Percentiles rank a stretch among this genome's conserved stretches.
These are phyloP conservation scores for Dioszegia aurantiaca DNA, from an alignment of 768 basidiomycete species.

Conservation along the genomic window DNA sequence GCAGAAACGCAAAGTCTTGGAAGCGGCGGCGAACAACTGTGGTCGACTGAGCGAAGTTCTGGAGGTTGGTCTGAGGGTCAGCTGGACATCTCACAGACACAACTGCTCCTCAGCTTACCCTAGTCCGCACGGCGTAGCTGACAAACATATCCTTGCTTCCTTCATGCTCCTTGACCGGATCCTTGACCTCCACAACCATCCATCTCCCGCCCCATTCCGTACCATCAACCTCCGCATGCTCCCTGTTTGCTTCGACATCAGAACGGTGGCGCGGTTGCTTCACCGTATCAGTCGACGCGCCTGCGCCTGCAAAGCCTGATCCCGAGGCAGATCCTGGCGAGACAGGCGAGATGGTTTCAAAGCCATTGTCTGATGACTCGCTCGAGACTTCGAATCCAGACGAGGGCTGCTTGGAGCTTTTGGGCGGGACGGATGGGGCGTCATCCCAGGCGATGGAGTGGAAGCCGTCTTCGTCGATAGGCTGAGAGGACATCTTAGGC, in stretches of 20 bases:
- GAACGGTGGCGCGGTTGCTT: conserved; percentile 5
- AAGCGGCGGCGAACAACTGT: conserved; percentile 72
- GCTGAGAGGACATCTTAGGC: conserved; percentile 23
- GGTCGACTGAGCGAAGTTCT: conserved; percentile 66
- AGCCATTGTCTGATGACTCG: conserved; percentile 28
- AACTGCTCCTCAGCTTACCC: conserved; percentile 58
- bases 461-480: conserved; percentile 45
- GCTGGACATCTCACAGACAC: conserved; percentile 9
- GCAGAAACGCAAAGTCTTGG: conserved; percentile 93
- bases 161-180: conserved; percentile 91
- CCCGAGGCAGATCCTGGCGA: conserved; percentile 14
- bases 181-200: conserved; percentile 62
- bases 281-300: conserved; percentile 1
- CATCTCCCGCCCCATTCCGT: conserved; percentile 45
- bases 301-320: conserved; percentile 12
- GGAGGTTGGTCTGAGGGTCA: conserved; percentile 76
- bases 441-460: conserved; percentile 49
- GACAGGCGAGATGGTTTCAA: conserved; percentile 38
- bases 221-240: conserved; percentile 21
- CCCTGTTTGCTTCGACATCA: conserved; percentile 10
- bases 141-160: conserved; percentile 97
- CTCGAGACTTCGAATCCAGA: conserved; percentile 7
- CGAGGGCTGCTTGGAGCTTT: background rate
- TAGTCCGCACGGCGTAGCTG: conserved; percentile 83
- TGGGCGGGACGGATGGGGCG: conserved; percentile 17